Evolutionary conservation across 1,139 yeast species (phyloP).

Genomic region (Protomyces lactucae-debilis): DNA sequence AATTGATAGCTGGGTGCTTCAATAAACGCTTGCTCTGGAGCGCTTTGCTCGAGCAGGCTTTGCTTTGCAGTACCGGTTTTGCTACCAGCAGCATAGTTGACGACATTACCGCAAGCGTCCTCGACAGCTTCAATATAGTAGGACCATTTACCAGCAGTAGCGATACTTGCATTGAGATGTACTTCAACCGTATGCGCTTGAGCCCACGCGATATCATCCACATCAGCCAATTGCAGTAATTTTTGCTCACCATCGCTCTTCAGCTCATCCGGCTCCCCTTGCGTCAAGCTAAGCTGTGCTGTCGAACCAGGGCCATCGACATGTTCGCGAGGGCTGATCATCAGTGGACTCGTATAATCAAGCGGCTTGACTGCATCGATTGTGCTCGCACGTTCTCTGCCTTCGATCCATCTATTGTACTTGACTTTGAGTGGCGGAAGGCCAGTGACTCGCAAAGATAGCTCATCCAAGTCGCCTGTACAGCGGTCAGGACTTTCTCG

Average conservation of each 20-base stretch:
- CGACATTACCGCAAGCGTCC: conserved; percentile 71
- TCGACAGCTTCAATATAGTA: conserved; percentile 62
- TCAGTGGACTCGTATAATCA: conserved; percentile 14
- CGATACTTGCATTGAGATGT: conserved; percentile 48
- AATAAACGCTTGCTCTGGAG: neutral
- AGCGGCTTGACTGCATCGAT: conserved; percentile 25
- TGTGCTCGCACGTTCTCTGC: conserved; percentile 39
- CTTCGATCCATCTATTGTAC: conserved; percentile 56
- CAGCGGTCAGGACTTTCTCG: conserved; percentile 50
- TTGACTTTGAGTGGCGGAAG: conserved; percentile 68
- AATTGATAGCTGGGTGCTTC: conserved; percentile 46
- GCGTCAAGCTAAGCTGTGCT: neutral
- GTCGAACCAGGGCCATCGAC: neutral
- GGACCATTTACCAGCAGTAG: conserved; percentile 55
- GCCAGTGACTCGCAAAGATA: conserved; percentile 60
- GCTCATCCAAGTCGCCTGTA: conserved; percentile 53
- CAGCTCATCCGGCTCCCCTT: neutral
- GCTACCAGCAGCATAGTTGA: conserved; percentile 34
- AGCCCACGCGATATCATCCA: conserved; percentile 50
- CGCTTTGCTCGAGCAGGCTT: neutral
- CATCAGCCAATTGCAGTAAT: conserved; percentile 5
- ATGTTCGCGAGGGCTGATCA: conserved; percentile 8
- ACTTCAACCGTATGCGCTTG: conserved; percentile 47
- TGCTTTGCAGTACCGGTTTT: conserved; percentile 26
- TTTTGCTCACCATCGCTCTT: conserved; percentile 8